phyloP scores from a whole-genome alignment of 2,329 filamentous ascomycete species.

The Chrysoporthe cubensis region DNA sequence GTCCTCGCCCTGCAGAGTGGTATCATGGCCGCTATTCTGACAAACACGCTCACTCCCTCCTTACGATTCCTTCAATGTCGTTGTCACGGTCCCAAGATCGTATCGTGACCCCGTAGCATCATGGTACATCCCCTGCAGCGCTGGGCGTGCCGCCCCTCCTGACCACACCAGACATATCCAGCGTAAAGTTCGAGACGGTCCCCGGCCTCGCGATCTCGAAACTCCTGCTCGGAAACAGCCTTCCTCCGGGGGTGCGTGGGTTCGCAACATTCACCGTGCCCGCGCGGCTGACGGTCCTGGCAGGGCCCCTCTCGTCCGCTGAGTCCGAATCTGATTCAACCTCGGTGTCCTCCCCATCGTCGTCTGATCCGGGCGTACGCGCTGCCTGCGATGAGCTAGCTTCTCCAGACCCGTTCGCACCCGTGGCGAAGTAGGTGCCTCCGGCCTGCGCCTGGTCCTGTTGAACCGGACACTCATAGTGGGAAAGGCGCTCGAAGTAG shows the following conservation, averaged over 20 bases:
- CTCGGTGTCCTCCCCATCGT: constrained; percentile 42
- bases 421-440: constrained; percentile 17
- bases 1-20: not conserved
- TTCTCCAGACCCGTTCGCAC: constrained; percentile 12
- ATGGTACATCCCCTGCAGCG: not conserved
- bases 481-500: constrained; percentile 81
- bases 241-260: constrained; percentile 57
- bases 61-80: not conserved
- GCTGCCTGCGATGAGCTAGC: not conserved
- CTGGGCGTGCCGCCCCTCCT: constrained; percentile 27
- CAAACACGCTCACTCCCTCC: not conserved
- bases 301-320: constrained; percentile 38
- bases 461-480: constrained; percentile 58
- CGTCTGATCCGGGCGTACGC: constrained; percentile 34
- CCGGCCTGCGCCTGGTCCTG: not conserved
- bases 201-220: constrained; percentile 56
- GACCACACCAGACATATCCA: constrained; percentile 39
- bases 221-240: constrained; percentile 59
- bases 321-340: constrained; percentile 43
- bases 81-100: not conserved
- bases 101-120: not conserved
- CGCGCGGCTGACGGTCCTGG: constrained; percentile 52
- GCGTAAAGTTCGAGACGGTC: constrained; percentile 34
- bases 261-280: constrained; percentile 63
- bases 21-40: not conserved